Evolutionary conservation across 2,329 filamentous ascomycete genomes (phyloP).

Genomic region (Fusarium chlamydosporum): DNA sequence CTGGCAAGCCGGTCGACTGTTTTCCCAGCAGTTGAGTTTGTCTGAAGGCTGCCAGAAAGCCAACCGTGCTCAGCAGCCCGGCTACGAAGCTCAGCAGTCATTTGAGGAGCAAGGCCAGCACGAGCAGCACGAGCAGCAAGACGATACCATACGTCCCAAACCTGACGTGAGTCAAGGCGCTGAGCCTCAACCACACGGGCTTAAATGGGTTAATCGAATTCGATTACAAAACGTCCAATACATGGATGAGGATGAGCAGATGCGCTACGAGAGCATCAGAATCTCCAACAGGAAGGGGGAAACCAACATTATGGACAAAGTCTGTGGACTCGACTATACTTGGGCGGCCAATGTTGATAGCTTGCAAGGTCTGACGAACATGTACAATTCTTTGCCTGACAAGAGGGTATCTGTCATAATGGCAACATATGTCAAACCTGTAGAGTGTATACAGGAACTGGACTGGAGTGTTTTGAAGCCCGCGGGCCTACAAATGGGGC

Average conservation of each 20-base stretch:
- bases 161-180: too few relatives aligned
- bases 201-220: background rate
- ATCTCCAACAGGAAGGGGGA: background rate
- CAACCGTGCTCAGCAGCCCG: too few relatives aligned
- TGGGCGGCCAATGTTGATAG: background rate
- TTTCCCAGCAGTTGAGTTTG: too few relatives aligned
- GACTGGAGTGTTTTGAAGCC: background rate
- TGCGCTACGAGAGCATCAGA: background rate
- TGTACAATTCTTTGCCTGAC: background rate
- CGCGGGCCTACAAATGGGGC: too few relatives aligned
- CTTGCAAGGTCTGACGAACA: background rate
- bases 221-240: background rate
- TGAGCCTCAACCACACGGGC: too few relatives aligned
- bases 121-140: too few relatives aligned
- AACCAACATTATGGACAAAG: background rate
- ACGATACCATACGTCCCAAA: too few relatives aligned
- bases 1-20: too few relatives aligned
- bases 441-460: background rate
- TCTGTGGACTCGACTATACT: background rate
- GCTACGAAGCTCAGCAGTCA: too few relatives aligned
- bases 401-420: background rate
- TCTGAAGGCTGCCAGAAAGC: too few relatives aligned
- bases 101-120: too few relatives aligned
- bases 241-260: background rate
- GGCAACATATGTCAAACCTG: background rate